phyloP scores from a whole-genome alignment of 169 alveolate species.

The Blepharisma undulans region DNA sequence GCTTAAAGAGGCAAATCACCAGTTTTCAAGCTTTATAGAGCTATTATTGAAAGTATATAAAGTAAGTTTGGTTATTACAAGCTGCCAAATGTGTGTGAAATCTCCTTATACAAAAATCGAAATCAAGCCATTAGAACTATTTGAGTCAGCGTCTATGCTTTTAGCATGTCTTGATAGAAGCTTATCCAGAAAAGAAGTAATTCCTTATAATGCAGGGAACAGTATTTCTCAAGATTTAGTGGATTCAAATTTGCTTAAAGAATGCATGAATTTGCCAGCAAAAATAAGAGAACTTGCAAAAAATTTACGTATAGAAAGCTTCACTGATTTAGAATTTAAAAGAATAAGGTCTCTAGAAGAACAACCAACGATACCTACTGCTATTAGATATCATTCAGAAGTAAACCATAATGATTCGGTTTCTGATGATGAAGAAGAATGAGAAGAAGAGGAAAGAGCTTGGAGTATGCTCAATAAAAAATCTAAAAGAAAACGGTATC shows the following conservation, averaged over 20 bases:
- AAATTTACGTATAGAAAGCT: background rate
- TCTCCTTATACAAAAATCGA: background rate
- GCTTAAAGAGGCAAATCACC: background rate
- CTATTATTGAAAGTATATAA: background rate
- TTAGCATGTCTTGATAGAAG: background rate
- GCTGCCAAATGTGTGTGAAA: background rate
- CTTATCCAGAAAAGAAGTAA: background rate
- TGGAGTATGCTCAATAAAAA: background rate
- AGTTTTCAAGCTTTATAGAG: background rate
- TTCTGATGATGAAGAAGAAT: background rate
- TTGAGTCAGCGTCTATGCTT: background rate
- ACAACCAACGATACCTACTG: background rate
- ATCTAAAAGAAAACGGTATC: background rate
- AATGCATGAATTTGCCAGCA: conserved; percentile 3
- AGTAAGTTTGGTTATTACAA: background rate
- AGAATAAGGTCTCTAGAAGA: background rate
- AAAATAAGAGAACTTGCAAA: background rate
- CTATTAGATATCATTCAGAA: background rate
- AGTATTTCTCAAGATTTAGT: background rate
- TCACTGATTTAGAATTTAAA: background rate
- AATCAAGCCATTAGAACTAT: background rate
- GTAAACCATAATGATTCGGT: background rate
- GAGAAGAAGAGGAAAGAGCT: background rate
- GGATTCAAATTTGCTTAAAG: background rate
- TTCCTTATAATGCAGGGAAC: background rate